Conservation (phyloP, 2,329 filamentous ascomycete species). For the Botrytis galanthina region DNA sequence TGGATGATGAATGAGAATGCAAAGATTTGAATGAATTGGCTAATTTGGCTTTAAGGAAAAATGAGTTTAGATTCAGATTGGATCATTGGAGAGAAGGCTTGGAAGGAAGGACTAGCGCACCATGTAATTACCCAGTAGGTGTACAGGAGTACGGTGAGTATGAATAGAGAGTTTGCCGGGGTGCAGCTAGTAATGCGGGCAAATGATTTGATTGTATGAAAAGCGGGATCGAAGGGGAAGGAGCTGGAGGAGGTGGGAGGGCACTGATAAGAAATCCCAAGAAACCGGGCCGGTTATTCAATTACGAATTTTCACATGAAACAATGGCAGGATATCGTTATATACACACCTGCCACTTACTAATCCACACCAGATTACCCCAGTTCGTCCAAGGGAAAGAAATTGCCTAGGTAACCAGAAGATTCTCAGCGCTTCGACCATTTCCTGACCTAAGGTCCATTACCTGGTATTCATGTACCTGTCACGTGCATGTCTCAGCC, state of each 20-base stretch:
- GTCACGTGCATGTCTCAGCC: not conserved
- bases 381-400: not conserved
- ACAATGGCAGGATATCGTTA: not conserved
- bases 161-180: fast-evolving
- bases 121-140: not conserved
- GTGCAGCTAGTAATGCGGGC: not conserved
- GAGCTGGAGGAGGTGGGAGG: too few relatives aligned
- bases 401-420: not conserved
- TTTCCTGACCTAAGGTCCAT: not conserved
- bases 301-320: not conserved
- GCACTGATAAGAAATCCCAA: not conserved
- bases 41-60: not conserved
- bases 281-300: not conserved
- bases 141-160: not conserved
- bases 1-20: slow-evolving; percentile 9
- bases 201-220: not conserved
- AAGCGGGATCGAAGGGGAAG: not conserved
- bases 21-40: not conserved
- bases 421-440: slow-evolving; percentile 6
- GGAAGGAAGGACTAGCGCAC: not conserved
- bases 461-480: not conserved
- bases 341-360: not conserved
- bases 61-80: not conserved
- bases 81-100: not conserved
- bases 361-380: not conserved